Percentiles rank a stretch among this genome's conserved stretches.
Evolutionary conservation across 169 alveolate species (phyloP).

Genomic region (Plasmodium malariae): DNA sequence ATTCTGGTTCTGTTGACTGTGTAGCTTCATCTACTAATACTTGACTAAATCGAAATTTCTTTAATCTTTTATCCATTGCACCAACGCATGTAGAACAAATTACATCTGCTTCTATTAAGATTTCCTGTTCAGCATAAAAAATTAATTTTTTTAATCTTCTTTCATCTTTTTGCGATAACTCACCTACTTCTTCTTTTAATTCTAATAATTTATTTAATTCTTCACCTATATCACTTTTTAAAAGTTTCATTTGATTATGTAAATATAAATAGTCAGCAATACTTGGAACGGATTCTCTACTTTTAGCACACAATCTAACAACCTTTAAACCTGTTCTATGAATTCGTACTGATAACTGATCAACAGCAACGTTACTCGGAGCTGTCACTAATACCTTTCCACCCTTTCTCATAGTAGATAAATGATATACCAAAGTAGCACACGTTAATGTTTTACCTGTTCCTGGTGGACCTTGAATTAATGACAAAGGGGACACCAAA

Average conservation of each 20-base stretch:
- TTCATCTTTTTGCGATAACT: constrained; percentile 90
- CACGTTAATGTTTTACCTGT: constrained; percentile 97
- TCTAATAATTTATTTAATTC: constrained; percentile 81
- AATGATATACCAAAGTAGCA: constrained; percentile 94
- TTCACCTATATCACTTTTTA: constrained; percentile 79
- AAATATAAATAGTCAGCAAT: constrained; percentile 85
- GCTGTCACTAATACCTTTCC: constrained; percentile 94
- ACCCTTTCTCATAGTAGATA: constrained; percentile 85
- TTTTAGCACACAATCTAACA: constrained; percentile 89
- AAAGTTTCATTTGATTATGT: constrained; percentile 90
- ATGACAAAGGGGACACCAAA: constrained; percentile 90
- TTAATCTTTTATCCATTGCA: constrained; percentile 94
- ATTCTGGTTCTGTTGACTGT: constrained; percentile 95
- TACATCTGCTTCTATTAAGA: constrained; percentile 85
- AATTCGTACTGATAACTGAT: constrained; percentile 95
- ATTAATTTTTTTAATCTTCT: constrained; percentile 87
- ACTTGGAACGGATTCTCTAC: constrained; percentile 68
- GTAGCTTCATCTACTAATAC: constrained; percentile 97
- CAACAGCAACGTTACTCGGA: constrained; percentile 97
- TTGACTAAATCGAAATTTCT: constrained; percentile 89
- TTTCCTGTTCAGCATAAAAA: constrained; percentile 90
- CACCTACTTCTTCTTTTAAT: constrained; percentile 89
- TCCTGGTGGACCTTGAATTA: constrained; percentile 98
- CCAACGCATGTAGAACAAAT: constrained; percentile 92
- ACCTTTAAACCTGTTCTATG: constrained; percentile 95